These are phyloP conservation scores for Lactarius evosmus DNA, from an alignment of 768 basidiomycete species.

Conservation along the genomic window DNA sequence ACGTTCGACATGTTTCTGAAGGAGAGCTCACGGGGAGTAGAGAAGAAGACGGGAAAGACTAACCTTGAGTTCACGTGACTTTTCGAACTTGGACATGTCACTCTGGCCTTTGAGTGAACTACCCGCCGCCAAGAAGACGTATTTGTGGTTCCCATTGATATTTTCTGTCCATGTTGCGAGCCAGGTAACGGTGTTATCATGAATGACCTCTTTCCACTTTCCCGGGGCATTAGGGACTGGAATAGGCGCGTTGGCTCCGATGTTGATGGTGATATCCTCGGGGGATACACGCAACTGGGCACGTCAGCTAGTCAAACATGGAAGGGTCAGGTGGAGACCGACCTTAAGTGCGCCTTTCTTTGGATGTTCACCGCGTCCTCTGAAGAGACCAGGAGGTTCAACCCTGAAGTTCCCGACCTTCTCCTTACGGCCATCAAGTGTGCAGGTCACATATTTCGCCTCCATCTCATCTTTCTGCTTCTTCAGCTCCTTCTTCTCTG, in stretches of 20 bases:
- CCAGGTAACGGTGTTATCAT: conserved; percentile 98
- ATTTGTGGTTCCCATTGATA: conserved; percentile 92
- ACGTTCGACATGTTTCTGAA: conserved; percentile 81
- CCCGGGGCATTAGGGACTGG: conserved; percentile 92
- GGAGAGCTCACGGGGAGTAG: conserved; percentile 11
- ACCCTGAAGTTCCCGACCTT: conserved; percentile 98
- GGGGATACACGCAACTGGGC: conserved; percentile 79
- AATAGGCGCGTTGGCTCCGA: conserved; percentile 67
- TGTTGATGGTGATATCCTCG: conserved; percentile 95
- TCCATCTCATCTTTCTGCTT: conserved; percentile 81
- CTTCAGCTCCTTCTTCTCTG: conserved; percentile 91
- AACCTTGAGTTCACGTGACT: conserved; percentile 94
- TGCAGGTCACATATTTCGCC: conserved; percentile 77
- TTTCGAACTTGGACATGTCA: conserved; percentile 97
- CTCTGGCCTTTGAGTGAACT: conserved; percentile 98
- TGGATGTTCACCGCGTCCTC: conserved; percentile 97
- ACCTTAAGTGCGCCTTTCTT: conserved; percentile 96
- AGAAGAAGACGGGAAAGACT: conserved; percentile 3
- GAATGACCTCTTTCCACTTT: conserved; percentile 81
- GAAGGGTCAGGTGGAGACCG: conserved; percentile 2
- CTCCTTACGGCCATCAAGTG: conserved; percentile 95
- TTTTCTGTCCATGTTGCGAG: conserved; percentile 99
- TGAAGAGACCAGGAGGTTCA: conserved; percentile 97
- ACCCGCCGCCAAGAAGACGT: conserved; percentile 97
- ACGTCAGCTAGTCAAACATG: conserved; percentile 4